Evolutionary conservation across 345 rosid species (phyloP).

Genomic region (Aquilaria malaccensis): DNA sequence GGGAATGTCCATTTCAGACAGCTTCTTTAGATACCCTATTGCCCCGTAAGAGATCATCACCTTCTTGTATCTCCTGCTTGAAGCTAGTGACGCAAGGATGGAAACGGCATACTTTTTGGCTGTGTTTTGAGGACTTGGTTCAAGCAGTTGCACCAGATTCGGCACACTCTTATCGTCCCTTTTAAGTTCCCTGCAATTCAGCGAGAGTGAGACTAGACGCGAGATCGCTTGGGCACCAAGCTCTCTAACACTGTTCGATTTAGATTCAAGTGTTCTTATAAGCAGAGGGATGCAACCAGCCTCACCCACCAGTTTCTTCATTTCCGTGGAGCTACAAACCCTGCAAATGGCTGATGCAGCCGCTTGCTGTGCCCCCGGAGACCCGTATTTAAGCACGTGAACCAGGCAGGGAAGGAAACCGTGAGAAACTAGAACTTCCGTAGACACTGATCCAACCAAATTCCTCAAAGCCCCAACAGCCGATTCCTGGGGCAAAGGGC

Average conservation of each 20-base stretch:
- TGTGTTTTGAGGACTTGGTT: slow-evolving; percentile 69
- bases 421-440: slow-evolving; percentile 37
- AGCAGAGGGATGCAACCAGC: slow-evolving; percentile 77
- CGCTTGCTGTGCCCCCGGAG: slow-evolving; percentile 72
- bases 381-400: slow-evolving; percentile 84
- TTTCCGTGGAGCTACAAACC: slow-evolving; percentile 46
- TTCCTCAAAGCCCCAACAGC: slow-evolving; percentile 78
- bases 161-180: slow-evolving; percentile 66
- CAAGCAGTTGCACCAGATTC: slow-evolving; percentile 77
- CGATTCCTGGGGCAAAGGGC: slow-evolving; percentile 83
- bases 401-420: slow-evolving; percentile 59
- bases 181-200: slow-evolving; percentile 67
- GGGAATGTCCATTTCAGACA: slow-evolving; percentile 74
- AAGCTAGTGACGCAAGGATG: slow-evolving; percentile 48
- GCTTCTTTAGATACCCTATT: slow-evolving; percentile 89
- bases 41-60: slow-evolving; percentile 93
- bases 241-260: slow-evolving; percentile 53
- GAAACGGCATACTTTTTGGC: slow-evolving; percentile 82
- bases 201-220: slow-evolving; percentile 53
- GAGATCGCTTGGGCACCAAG: slow-evolving; percentile 70
- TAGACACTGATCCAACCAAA: slow-evolving; percentile 52
- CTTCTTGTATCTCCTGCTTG: slow-evolving; percentile 87
- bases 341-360: slow-evolving; percentile 80
- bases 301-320: slow-evolving; percentile 71
- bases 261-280: slow-evolving; percentile 63